phyloP scores from a whole-genome alignment of 2,329 filamentous ascomycete species.

The Metarhizium rileyi region DNA sequence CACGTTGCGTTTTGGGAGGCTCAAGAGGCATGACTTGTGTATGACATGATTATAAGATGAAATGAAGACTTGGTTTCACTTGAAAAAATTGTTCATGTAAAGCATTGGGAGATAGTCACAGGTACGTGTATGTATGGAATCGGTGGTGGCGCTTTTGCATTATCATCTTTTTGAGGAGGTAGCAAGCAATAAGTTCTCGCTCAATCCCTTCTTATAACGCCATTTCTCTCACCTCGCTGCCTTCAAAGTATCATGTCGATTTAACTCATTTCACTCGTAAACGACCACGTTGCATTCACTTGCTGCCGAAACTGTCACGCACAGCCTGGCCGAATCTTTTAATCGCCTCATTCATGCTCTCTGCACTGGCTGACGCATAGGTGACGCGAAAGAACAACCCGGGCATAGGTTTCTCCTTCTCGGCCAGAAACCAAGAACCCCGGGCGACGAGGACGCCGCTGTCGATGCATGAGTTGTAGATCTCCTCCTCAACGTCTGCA shows the following conservation, averaged over 20 bases:
- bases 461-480: constrained; percentile 69
- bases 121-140: not conserved
- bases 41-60: not conserved
- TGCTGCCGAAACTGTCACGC: constrained; percentile 40
- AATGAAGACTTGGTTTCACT: not conserved
- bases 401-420: constrained; percentile 47
- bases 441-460: constrained; percentile 72
- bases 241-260: not conserved
- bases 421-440: constrained; percentile 86
- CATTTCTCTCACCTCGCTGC: not conserved
- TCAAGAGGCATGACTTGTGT: constrained; percentile 12
- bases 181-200: not conserved
- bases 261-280: no score
- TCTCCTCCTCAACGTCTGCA: constrained; percentile 68
- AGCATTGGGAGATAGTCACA: not conserved
- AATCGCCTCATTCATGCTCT: constrained; percentile 64
- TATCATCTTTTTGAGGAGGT: not conserved
- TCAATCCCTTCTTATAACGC: not conserved
- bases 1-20: constrained; percentile 45
- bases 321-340: constrained; percentile 68
- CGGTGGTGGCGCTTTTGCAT: not conserved
- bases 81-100: not conserved
- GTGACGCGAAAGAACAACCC: constrained; percentile 84
- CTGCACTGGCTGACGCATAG: constrained; percentile 68
- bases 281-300: constrained; percentile 8